phyloP scores from a whole-genome alignment of 257 asterid genomes.

The Nicotiana obtusifolia region DNA sequence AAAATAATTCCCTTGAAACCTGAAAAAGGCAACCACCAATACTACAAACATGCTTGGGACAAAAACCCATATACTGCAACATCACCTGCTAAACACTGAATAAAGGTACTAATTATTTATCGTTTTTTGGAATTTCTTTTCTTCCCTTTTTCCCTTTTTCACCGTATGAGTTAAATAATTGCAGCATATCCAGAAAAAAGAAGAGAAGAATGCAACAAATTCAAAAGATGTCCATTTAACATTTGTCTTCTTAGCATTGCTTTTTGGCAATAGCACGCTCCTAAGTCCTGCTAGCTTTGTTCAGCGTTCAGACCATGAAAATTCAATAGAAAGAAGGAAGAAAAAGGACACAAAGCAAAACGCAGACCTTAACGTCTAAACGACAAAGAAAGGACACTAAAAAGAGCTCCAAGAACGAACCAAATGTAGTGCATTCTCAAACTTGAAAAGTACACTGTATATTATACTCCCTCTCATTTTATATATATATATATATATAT shows the following conservation, averaged over 20 bases:
- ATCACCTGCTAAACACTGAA: constrained; percentile 7
- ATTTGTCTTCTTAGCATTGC: constrained; percentile 12
- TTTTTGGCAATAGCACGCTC: constrained; percentile 19
- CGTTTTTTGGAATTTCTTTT: not conserved
- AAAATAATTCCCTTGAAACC: constrained; percentile 12
- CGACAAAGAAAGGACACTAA: constrained; percentile 7
- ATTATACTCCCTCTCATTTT: too few relatives aligned
- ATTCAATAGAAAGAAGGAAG: not conserved
- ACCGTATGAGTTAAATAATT: not conserved
- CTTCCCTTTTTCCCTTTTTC: not conserved
- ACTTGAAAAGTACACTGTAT: not conserved
- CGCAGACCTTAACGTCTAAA: constrained; percentile 5
- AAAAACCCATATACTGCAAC: constrained; percentile 5
- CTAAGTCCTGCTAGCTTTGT: constrained; percentile 12
- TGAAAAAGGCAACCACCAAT: constrained; percentile 4
- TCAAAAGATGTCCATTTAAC: constrained; percentile 6
- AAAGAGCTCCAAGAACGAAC: not conserved
- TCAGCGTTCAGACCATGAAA: constrained; percentile 22
- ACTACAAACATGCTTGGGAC: constrained; percentile 12
- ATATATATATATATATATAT: too few relatives aligned
- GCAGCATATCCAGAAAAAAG: constrained; percentile 16
- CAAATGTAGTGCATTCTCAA: constrained; percentile 1
- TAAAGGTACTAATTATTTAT: not conserved
- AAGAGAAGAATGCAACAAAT: constrained; percentile 13
- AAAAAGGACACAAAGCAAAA: not conserved